Evolutionary conservation across 257 asterid species (phyloP), one percentile per base, ranked within the genome.

Genomic region (Cordia subcordata): DNA sequence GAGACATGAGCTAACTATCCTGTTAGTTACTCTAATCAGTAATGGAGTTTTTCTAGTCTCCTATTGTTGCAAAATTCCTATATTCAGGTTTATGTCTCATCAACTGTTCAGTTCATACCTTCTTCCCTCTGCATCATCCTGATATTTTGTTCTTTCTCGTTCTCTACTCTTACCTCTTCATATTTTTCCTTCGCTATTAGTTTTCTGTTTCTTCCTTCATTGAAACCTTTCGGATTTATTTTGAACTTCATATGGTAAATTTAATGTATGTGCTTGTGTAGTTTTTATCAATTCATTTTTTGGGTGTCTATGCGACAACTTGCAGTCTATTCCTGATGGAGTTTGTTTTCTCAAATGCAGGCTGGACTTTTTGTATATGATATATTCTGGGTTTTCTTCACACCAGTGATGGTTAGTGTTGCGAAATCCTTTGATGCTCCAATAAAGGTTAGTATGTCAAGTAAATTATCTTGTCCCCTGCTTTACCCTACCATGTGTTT

Each of bases 391-490:
- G 98, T 91, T 54, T 88, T 91, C 73, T 91, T 91, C 60, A 87
- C 96, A 49, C 98, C 98, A 5, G 98, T 91, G 19, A 87, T 91
- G 98, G 96, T 91, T 66, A 88, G 96, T 67, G 98, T 88, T 45
- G 96, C 96, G 33, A 91, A 85, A 72, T 88, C 96, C 37, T 91
- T 91, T 70, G 98, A 91, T 71, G 98, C 98, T 60, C 98, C 96
- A 23, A 91, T 91, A 58, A 91, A 88, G 98, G 96, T 86, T 17
- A 10, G 75, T 64, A 19, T 54, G 35, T 27, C 35, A 27, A 27
- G 35, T 27, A 3, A 27, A 27, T 27, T 27, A 27, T 27, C 35
- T 1, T 27, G 35, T 27, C 35, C 4, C 35, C 35, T 27, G 35
- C 6, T 3, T 27, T 27, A 27, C 6, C 35, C 35, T 6, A 6